phyloP scores from a whole-genome alignment of 2,329 filamentous ascomycete genomes.

The Diaporthe humulicola region DNA sequence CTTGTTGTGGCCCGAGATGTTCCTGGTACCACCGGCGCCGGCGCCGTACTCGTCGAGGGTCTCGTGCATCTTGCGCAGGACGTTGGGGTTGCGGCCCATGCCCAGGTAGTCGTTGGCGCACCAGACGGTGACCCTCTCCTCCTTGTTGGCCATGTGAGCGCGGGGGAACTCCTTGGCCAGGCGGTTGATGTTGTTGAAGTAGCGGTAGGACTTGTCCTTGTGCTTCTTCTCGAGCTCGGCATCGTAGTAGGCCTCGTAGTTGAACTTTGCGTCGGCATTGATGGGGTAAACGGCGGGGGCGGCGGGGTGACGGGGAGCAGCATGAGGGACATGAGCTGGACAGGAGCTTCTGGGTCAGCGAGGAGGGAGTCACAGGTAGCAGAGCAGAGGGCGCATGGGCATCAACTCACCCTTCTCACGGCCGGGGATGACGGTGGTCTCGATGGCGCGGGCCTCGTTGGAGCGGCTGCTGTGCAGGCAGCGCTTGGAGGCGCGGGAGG shows the following conservation, averaged over 20 bases:
- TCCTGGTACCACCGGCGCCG: slow-evolving; percentile 93
- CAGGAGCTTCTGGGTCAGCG: slow-evolving; percentile 33
- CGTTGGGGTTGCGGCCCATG: slow-evolving; percentile 92
- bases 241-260: slow-evolving; percentile 92
- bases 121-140: slow-evolving; percentile 96
- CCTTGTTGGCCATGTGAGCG: slow-evolving; percentile 86
- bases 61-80: slow-evolving; percentile 92
- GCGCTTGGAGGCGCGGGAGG: slow-evolving; percentile 70
- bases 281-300: slow-evolving; percentile 45
- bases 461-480: slow-evolving; percentile 82
- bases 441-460: slow-evolving; percentile 83
- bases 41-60: slow-evolving; percentile 95
- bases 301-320: slow-evolving; percentile 47
- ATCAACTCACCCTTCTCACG: slow-evolving; percentile 63
- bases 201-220: slow-evolving; percentile 99
- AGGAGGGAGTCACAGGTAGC: background rate
- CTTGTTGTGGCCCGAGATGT: slow-evolving; percentile 97
- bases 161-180: slow-evolving; percentile 95
- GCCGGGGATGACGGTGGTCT: slow-evolving; percentile 63
- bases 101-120: slow-evolving; percentile 99
- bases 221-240: slow-evolving; percentile 97
- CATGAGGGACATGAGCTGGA: slow-evolving; percentile 53
- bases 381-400: background rate
- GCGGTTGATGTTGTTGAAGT: slow-evolving; percentile 99
- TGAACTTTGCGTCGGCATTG: slow-evolving; percentile 72